Conservation (phyloP, 495 filamentous ascomycete species). For the Paragyromitra xinjiangensis region DNA sequence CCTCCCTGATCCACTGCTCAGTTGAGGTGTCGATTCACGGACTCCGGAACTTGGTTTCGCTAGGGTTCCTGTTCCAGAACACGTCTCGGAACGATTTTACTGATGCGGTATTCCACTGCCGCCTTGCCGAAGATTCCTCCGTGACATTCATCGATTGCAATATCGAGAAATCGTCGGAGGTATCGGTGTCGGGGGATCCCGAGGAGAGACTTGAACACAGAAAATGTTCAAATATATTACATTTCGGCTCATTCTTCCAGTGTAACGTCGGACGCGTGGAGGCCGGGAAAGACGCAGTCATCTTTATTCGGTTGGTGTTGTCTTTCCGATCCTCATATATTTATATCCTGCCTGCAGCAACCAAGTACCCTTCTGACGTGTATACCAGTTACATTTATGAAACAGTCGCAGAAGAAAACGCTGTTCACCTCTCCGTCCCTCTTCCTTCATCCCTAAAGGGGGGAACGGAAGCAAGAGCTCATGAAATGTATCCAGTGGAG, state of each 20-base stretch:
- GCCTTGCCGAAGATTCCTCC: slow-evolving; percentile 48
- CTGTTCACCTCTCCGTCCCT: slow-evolving; percentile 48
- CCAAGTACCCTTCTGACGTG: slow-evolving; percentile 50
- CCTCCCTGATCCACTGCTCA: slow-evolving; percentile 50
- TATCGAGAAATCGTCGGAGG: slow-evolving; percentile 37
- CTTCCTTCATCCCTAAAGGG: slow-evolving; percentile 52
- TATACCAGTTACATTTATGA: slow-evolving; percentile 52
- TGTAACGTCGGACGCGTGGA: slow-evolving; percentile 50
- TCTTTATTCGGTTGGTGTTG: slow-evolving; percentile 52
- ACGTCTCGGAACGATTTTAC: slow-evolving; percentile 44
- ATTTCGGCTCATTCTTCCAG: slow-evolving; percentile 54
- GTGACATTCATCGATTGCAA: slow-evolving; percentile 51
- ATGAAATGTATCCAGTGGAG: slow-evolving; percentile 52
- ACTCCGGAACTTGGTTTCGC: slow-evolving; percentile 47
- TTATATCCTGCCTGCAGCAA: slow-evolving; percentile 49
- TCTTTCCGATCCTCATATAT: slow-evolving; percentile 46
- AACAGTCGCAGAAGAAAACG: slow-evolving; percentile 49
- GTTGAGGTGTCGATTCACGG: slow-evolving; percentile 48
- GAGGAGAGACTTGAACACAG: slow-evolving; percentile 42
- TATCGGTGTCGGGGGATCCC: slow-evolving; percentile 40
- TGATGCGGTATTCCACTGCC: slow-evolving; percentile 52
- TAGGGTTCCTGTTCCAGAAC: slow-evolving; percentile 54
- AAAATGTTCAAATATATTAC: slow-evolving; percentile 51
- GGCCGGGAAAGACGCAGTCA: slow-evolving; percentile 50
- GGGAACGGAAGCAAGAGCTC: slow-evolving; percentile 44